A percentile compares a stretch with the other conserved stretches of the same genome.
Evolutionary conservation across 129 eudicot species (phyloP).

Genomic region (Escallonia rubra): DNA sequence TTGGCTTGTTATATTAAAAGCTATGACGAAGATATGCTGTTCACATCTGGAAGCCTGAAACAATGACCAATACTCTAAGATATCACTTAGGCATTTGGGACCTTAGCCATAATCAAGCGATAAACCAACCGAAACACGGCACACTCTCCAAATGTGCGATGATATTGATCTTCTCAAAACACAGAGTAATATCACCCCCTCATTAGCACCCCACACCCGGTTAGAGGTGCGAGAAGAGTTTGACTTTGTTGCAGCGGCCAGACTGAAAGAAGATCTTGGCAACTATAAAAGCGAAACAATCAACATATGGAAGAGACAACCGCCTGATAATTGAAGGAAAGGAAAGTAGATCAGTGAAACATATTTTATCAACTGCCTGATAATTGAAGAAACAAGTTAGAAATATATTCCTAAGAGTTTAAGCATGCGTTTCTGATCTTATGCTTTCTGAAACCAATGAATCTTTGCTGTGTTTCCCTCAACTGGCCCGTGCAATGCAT

Average conservation of each 20-base stretch:
- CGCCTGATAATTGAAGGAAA: conserved; percentile 36
- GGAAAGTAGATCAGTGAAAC: not conserved
- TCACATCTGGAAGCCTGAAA: conserved; percentile 30
- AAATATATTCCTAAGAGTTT: too few species aligned
- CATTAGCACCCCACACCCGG: conserved; percentile 75
- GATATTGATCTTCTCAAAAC: conserved; percentile 86
- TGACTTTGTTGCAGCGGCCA: conserved; percentile 77
- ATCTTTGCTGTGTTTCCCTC: too few species aligned
- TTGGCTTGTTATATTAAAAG: conserved; percentile 10
- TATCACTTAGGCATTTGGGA: conserved; percentile 9
- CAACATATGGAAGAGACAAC: conserved; percentile 53
- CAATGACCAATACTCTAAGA: conserved; percentile 7
- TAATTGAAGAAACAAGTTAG: too few species aligned
- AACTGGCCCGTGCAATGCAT: too few species aligned
- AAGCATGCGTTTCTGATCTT: too few species aligned
- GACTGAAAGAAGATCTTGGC: conserved; percentile 66
- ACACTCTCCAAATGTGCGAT: conserved; percentile 90
- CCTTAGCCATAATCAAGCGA: conserved; percentile 94
- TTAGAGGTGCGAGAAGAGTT: conserved; percentile 77
- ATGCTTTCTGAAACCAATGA: too few species aligned
- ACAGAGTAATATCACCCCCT: conserved; percentile 56
- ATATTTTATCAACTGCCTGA: too few species aligned
- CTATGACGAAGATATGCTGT: conserved; percentile 6
- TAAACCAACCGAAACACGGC: conserved; percentile 81
- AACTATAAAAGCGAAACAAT: conserved; percentile 43